phyloP scores from a whole-genome alignment of 2,329 filamentous ascomycete genomes.

The Pseudocercospora macadamiae region DNA sequence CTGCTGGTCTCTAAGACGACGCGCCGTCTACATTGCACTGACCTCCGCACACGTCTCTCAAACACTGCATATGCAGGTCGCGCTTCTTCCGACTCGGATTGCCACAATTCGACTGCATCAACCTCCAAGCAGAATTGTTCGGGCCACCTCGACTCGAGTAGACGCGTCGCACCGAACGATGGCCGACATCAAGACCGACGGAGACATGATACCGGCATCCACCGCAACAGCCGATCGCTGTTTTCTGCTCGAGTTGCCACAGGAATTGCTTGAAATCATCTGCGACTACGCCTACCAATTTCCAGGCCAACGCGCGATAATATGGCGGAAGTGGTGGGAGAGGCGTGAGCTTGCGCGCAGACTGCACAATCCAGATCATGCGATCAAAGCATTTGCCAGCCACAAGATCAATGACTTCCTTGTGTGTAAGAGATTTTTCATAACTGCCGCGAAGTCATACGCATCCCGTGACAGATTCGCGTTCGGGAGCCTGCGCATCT shows the following conservation, averaged over 20 bases:
- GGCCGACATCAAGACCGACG: background rate
- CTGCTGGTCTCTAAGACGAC: no score
- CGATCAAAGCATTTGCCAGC: background rate
- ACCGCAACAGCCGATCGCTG: background rate
- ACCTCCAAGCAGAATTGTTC: no score
- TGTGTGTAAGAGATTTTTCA: conserved; percentile 7
- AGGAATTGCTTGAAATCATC: background rate
- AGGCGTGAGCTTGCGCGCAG: background rate
- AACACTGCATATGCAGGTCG: no score
- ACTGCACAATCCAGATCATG: background rate
- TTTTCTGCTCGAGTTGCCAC: background rate
- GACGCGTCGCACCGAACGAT: no score
- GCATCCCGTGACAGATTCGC: background rate
- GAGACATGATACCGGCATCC: background rate
- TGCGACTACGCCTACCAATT: background rate
- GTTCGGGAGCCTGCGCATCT: conserved; percentile 8
- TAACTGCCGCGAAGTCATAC: background rate
- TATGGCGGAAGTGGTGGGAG: background rate
- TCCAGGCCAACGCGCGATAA: background rate
- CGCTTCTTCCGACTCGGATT: no score
- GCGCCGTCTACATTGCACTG: no score
- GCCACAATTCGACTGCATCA: no score
- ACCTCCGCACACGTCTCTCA: no score
- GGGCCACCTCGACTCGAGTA: no score
- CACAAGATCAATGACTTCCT: conserved; percentile 13